phyloP scores from a whole-genome alignment of 108 stramenopile genomes.

The Cyclotella distinguenda region DNA sequence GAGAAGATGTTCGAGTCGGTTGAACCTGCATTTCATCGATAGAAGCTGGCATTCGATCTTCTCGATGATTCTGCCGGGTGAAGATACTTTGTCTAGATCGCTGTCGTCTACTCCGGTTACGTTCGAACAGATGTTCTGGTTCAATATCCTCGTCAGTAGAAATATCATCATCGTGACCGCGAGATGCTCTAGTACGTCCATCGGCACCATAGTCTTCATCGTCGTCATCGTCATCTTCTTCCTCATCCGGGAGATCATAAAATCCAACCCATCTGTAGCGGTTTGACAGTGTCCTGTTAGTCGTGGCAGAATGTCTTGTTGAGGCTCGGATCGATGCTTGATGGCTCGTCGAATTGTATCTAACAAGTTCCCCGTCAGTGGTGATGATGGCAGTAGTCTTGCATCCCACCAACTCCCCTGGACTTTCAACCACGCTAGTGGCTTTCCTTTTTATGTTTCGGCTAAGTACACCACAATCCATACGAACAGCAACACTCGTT shows the following conservation, averaged over 20 bases:
- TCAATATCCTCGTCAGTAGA: conserved; percentile 14
- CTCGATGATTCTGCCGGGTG: conserved; percentile 19
- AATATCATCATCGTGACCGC: conserved; percentile 26
- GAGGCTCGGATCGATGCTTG: conserved; percentile 7
- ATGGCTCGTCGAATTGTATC: not conserved
- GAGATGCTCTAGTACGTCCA: conserved; percentile 19
- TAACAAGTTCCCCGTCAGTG: conserved; percentile 19
- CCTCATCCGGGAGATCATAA: conserved; percentile 54
- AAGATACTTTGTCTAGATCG: conserved; percentile 9
- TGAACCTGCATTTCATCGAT: conserved; percentile 11
- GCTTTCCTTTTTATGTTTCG: conserved; percentile 23
- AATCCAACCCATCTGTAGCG: conserved; percentile 65
- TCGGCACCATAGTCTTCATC: conserved; percentile 63
- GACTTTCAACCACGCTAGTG: conserved; percentile 25
- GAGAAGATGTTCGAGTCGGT: conserved; percentile 43
- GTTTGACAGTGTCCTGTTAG: conserved; percentile 41
- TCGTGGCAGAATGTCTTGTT: conserved; percentile 8
- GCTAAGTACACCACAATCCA: conserved; percentile 34
- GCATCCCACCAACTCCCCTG: conserved; percentile 14
- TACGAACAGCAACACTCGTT: conserved; percentile 5
- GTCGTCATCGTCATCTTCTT: conserved; percentile 54
- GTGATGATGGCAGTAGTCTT: conserved; percentile 26
- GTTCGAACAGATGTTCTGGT: conserved; percentile 4
- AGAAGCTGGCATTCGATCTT: conserved; percentile 17
- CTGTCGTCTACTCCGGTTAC: conserved; percentile 6